Evolutionary conservation across 2,329 filamentous ascomycete genomes (phyloP).

Genomic region (Stagonosporopsis tanaceti): DNA sequence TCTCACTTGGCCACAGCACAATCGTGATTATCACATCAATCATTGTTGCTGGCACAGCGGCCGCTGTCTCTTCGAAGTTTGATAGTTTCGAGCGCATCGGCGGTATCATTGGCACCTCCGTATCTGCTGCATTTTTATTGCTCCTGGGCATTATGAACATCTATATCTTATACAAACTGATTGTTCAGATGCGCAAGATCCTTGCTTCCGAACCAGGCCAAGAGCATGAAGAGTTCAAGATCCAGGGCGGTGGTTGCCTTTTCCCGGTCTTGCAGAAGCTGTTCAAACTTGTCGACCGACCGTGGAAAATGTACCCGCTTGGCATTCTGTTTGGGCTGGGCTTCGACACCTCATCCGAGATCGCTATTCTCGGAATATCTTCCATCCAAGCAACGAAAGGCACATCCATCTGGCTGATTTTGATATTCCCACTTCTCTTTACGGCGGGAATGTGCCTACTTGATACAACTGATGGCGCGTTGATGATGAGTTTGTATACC

Average conservation of each 20-base stretch:
- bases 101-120: slow-evolving; percentile 86
- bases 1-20: slow-evolving; percentile 91
- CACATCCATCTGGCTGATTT: slow-evolving; percentile 90
- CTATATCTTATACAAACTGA: slow-evolving; percentile 82
- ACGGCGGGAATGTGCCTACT: slow-evolving; percentile 95
- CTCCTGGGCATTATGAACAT: slow-evolving; percentile 83
- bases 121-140: slow-evolving; percentile 84
- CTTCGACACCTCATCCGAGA: slow-evolving; percentile 94
- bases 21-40: slow-evolving; percentile 91
- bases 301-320: slow-evolving; percentile 96
- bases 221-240: slow-evolving; percentile 65
- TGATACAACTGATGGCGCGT: slow-evolving; percentile 88
- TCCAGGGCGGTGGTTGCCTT: slow-evolving; percentile 80
- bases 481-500: slow-evolving; percentile 95
- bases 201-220: slow-evolving; percentile 60
- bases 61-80: slow-evolving; percentile 81
- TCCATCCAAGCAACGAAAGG: slow-evolving; percentile 86
- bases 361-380: slow-evolving; percentile 88
- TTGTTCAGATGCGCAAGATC: slow-evolving; percentile 71
- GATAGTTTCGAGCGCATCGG: slow-evolving; percentile 81
- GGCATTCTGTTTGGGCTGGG: slow-evolving; percentile 87
- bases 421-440: slow-evolving; percentile 90
- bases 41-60: slow-evolving; percentile 88
- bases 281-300: slow-evolving; percentile 75
- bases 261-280: slow-evolving; percentile 74